Evolutionary conservation across 2,329 filamentous ascomycete genomes (phyloP).

Genomic region (Pseudogymnoascus sp.): DNA sequence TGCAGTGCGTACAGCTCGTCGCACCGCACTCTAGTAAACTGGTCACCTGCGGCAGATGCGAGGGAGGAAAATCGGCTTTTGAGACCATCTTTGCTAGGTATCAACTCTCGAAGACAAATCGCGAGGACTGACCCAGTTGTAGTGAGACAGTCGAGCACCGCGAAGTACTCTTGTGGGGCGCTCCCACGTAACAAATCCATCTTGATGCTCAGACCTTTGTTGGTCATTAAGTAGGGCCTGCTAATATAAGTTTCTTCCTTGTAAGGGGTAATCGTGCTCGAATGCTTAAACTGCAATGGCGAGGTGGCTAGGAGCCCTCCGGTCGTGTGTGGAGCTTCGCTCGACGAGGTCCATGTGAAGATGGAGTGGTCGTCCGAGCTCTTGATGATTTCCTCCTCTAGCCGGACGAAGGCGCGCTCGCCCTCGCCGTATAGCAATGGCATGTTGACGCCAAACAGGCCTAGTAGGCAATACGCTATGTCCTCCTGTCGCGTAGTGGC

Average conservation of each 20-base stretch:
- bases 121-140: background rate
- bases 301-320: background rate
- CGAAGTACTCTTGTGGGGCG: background rate
- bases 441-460: constrained; percentile 30
- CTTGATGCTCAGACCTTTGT: background rate
- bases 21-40: background rate
- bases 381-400: constrained; percentile 31
- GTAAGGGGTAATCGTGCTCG: background rate
- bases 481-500: too few species aligned
- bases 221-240: background rate
- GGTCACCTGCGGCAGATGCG: background rate
- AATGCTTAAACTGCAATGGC: background rate
- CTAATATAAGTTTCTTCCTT: background rate
- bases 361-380: constrained; percentile 29
- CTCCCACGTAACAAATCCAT: background rate
- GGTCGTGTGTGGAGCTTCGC: background rate
- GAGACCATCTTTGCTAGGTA: background rate
- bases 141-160: background rate
- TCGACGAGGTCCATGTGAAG: constrained; percentile 21
- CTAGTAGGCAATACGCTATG: constrained; percentile 19
- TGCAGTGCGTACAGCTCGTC: background rate
- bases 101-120: background rate
- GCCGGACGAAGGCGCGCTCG: constrained; percentile 25
- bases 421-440: constrained; percentile 31
- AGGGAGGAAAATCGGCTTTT: background rate